Base-by-base conservation (phyloP, 768 basidiomycete species). In the Termitomyces sp. region DNA sequence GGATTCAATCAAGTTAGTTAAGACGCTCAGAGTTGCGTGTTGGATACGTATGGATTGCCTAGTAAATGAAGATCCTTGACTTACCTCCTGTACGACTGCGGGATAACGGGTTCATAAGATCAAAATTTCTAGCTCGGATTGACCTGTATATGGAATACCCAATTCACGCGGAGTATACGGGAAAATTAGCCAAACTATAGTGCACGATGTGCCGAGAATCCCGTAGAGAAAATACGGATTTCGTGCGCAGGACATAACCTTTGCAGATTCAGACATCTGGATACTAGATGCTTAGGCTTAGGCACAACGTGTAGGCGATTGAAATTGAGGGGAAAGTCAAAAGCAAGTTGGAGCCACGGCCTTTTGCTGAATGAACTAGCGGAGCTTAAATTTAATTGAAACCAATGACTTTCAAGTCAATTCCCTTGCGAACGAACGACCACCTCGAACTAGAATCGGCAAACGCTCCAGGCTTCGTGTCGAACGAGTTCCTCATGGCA, bases 401-500 rank as follows among this genome's bases (percentile, higher is more conserved):
- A 19, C 37, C 26, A 15, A 17, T 34, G 15, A 14, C 30, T 24
- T 26, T 9, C 11, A 26, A 19, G n/a, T 22, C 34, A 42, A 24
- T 22, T 37, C 35, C 4, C n/a, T 52, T n/a, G n/a, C n/a, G n/a
- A n/a, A n/a, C n/a, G n/a, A n/a, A n/a, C 28, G 5, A 7, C 28
- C 34, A 47, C 45, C 12, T 40, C 34, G 30, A 51, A 41, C n/a
- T 19, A 43, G 22, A 19, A 34, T 48, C 44, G 17, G 24, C 9
- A 28, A n/a, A 53, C 38, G 7, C n/a, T n/a, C 17, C n/a, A 10
- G 22, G 43, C 37, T 24, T 30, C 48, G 38, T 45, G 35, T 43
- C n/a, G 9, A 21, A 15, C 45, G 28, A 34, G 5, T 8, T n/a
- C 44, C 48, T 49, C 37, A 65, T 66, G 63, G 60, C 64, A 24